These are phyloP conservation scores for Croton laevigatus DNA, from an alignment of 441 rosid genomes.

Conservation along the genomic window DNA sequence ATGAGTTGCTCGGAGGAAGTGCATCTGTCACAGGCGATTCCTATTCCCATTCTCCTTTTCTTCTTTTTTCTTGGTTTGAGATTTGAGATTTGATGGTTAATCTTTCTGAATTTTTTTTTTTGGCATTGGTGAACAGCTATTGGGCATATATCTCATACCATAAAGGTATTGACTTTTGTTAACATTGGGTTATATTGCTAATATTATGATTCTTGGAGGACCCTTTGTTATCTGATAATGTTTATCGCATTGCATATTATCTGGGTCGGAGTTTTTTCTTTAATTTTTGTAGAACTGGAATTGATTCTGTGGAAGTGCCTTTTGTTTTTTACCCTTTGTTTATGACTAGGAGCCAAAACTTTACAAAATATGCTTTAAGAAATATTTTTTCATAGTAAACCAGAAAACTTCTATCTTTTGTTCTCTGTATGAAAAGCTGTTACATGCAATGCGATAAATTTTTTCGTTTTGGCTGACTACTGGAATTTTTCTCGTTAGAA, in stretches of 20 bases:
- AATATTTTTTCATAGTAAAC: background rate
- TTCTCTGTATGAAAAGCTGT: background rate
- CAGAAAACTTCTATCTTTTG: background rate
- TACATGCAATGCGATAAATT: background rate
- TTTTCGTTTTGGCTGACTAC: background rate
- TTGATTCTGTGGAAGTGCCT: background rate
- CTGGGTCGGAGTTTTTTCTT: background rate
- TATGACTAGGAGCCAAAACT: background rate
- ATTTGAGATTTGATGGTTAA: slow-evolving; percentile 11
- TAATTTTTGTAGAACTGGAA: background rate
- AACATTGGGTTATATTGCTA: background rate
- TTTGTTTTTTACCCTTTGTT: background rate
- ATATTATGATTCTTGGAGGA: background rate
- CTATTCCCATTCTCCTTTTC: background rate
- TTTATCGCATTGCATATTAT: background rate
- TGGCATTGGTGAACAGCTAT: slow-evolving; percentile 43
- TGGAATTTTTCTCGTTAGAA: slow-evolving; percentile 31
- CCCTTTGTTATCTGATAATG: background rate
- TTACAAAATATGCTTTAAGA: background rate
- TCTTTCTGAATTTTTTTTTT: slow-evolving; percentile 16
- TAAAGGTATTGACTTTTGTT: slow-evolving; percentile 45
- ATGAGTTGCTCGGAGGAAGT: slow-evolving; percentile 53
- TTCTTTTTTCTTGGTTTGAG: background rate
- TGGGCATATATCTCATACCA: slow-evolving; percentile 68
- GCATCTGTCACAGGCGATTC: slow-evolving; percentile 58